Evolutionary conservation across 140 eudicot species (phyloP).

Genomic region (Ambrosia hybrid): DNA sequence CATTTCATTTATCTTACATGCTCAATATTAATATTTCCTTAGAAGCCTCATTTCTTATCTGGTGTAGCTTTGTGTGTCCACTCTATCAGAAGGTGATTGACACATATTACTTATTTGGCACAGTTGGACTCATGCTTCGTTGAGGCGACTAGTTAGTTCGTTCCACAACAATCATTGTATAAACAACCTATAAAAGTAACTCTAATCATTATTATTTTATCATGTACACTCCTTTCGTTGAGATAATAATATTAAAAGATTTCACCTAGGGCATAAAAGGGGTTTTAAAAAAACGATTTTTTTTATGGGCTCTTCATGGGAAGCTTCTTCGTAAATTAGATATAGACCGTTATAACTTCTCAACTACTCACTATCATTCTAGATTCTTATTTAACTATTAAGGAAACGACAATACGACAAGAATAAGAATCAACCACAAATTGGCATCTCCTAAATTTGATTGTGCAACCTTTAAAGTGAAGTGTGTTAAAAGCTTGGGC

Average conservation of each 20-base stretch:
- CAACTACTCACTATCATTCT: neutral
- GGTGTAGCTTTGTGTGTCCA: too few relatives aligned
- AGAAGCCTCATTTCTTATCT: too few relatives aligned
- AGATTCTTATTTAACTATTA: constrained; percentile 8
- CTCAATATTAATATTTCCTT: too few relatives aligned
- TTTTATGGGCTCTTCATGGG: too few relatives aligned
- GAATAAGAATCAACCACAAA: neutral
- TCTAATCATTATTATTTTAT: neutral
- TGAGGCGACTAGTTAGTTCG: too few relatives aligned
- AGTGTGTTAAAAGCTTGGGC: constrained; percentile 18
- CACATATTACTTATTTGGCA: too few relatives aligned
- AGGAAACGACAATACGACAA: constrained; percentile 1
- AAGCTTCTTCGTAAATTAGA: neutral
- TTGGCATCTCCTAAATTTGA: constrained; percentile 17
- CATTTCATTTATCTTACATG: too few relatives aligned
- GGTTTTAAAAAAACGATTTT: too few relatives aligned
- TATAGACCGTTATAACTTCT: constrained; percentile 4
- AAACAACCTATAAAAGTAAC: neutral
- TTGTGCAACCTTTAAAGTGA: neutral
- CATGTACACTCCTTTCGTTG: too few relatives aligned
- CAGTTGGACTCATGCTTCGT: too few relatives aligned
- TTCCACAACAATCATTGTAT: neutral
- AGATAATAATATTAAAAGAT: neutral
- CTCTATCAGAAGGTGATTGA: too few relatives aligned
- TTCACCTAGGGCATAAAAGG: neutral